Conservation (phyloP, 768 basidiomycete genomes). For the Kwoniella pini region DNA sequence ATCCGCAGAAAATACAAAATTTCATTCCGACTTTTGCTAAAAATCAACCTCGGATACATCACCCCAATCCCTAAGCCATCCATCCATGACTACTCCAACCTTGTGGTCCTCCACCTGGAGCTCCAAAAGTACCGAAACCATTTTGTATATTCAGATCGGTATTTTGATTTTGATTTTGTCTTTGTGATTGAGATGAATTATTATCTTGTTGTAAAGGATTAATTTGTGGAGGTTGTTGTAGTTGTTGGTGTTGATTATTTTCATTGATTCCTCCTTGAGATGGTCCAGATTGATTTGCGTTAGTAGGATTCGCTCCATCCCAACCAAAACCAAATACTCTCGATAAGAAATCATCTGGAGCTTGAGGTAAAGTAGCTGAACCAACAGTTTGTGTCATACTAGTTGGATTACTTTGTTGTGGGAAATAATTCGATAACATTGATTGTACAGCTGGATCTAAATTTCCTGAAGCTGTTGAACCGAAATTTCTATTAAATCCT, state of each 20-base stretch:
- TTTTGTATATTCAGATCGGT: neutral
- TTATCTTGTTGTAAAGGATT: neutral
- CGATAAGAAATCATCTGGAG: conserved; percentile 48
- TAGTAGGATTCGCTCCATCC: conserved; percentile 23
- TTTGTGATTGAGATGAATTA: neutral
- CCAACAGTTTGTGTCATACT: conserved; percentile 11
- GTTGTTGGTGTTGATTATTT: neutral
- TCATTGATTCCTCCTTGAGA: neutral
- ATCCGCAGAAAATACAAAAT: too few relatives aligned
- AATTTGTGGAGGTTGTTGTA: neutral
- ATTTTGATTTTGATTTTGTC: neutral
- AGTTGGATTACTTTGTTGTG: conserved; percentile 11
- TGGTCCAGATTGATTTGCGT: neutral
- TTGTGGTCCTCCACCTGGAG: neutral
- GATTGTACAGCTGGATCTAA: conserved; percentile 45
- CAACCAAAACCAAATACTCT: conserved; percentile 46
- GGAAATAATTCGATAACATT: conserved; percentile 48
- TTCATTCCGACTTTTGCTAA: too few relatives aligned
- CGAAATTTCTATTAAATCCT: conserved; percentile 2
- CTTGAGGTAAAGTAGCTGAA: conserved; percentile 15
- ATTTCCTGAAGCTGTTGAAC: neutral
- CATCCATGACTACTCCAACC: conserved; percentile 20
- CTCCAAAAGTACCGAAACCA: conserved; percentile 9
- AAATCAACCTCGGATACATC: too few relatives aligned
- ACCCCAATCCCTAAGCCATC: conserved; percentile 26